Percentiles rank a stretch among this genome's conserved stretches.
Evolutionary conservation across 331 rosid genomes (phyloP).

Genomic region (Malus hybrid): DNA sequence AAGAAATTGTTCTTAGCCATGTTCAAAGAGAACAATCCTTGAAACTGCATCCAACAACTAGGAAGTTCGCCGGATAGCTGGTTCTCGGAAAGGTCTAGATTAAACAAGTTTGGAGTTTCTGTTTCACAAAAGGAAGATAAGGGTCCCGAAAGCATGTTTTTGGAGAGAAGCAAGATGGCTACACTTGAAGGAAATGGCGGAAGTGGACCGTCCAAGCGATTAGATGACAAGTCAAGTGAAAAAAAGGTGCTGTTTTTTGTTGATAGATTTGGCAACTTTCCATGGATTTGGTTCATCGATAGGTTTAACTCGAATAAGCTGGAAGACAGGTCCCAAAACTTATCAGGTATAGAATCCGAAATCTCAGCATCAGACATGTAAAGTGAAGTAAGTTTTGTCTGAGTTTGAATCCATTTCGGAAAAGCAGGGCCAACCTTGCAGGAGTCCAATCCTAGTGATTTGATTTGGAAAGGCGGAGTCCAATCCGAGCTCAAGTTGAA

Average conservation of each 20-base stretch:
- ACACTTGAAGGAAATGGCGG: background rate
- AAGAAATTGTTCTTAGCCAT: constrained; percentile 27
- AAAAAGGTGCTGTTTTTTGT: background rate
- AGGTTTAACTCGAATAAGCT: background rate
- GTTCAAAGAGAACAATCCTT: background rate
- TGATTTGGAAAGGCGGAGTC: constrained; percentile 34
- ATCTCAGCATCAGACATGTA: constrained; percentile 8
- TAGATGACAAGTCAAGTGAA: constrained; percentile 10
- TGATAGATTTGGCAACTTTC: constrained; percentile 10
- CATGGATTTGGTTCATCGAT: constrained; percentile 2
- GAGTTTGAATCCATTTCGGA: constrained; percentile 36
- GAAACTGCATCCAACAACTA: constrained; percentile 16
- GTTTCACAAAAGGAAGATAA: constrained; percentile 6
- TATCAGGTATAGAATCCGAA: constrained; percentile 14
- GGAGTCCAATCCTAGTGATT: background rate
- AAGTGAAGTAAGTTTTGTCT: background rate
- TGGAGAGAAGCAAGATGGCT: background rate
- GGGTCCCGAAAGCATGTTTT: constrained; percentile 15
- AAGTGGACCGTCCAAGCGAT: constrained; percentile 11
- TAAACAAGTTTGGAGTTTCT: background rate
- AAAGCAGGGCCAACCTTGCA: constrained; percentile 38
- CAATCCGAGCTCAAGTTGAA: constrained; percentile 27
- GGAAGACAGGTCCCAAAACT: constrained; percentile 17
- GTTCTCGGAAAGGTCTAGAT: constrained; percentile 19
- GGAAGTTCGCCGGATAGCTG: constrained; percentile 13